Evolutionary conservation across 2,329 filamentous ascomycete genomes (phyloP).

Genomic region (Monilinia polystroma): DNA sequence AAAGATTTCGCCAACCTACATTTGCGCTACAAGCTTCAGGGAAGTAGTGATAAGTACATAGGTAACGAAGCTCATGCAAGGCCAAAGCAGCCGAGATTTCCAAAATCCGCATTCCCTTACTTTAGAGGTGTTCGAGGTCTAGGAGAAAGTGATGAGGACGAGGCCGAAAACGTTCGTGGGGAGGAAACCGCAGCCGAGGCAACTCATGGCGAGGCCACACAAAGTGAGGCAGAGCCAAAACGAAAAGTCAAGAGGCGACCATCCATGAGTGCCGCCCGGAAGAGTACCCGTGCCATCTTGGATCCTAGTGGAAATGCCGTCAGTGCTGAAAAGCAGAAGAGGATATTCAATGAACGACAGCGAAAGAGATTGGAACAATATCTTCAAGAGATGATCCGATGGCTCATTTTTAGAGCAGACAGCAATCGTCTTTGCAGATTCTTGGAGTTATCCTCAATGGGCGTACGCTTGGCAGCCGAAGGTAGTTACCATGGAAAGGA

Average conservation of each 20-base stretch:
- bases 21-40: slow-evolving; percentile 85
- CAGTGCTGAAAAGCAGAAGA: slow-evolving; percentile 32
- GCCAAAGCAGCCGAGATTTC: slow-evolving; percentile 86
- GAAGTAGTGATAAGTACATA: slow-evolving; percentile 78
- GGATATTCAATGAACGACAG: slow-evolving; percentile 73
- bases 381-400: slow-evolving; percentile 88
- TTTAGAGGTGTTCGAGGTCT: slow-evolving; percentile 76
- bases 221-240: slow-evolving; percentile 64
- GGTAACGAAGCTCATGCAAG: slow-evolving; percentile 63
- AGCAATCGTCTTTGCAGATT: slow-evolving; percentile 96
- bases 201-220: slow-evolving; percentile 67
- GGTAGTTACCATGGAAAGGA: slow-evolving; percentile 98
- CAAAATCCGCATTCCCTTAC: slow-evolving; percentile 85
- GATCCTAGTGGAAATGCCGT: slow-evolving; percentile 47
- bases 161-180: slow-evolving; percentile 40
- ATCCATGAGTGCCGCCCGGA: slow-evolving; percentile 41
- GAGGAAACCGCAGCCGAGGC: slow-evolving; percentile 57
- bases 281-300: slow-evolving; percentile 53
- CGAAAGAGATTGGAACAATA: slow-evolving; percentile 85
- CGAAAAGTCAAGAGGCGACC: slow-evolving; percentile 52
- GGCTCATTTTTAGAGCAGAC: slow-evolving; percentile 94
- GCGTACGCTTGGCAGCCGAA: slow-evolving; percentile 89
- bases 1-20: slow-evolving; percentile 91
- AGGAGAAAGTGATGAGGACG: slow-evolving; percentile 74
- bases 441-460: slow-evolving; percentile 88